Evolutionary conservation across 1,139 yeast genomes (phyloP).

Genomic region (Ashbya aceris): DNA sequence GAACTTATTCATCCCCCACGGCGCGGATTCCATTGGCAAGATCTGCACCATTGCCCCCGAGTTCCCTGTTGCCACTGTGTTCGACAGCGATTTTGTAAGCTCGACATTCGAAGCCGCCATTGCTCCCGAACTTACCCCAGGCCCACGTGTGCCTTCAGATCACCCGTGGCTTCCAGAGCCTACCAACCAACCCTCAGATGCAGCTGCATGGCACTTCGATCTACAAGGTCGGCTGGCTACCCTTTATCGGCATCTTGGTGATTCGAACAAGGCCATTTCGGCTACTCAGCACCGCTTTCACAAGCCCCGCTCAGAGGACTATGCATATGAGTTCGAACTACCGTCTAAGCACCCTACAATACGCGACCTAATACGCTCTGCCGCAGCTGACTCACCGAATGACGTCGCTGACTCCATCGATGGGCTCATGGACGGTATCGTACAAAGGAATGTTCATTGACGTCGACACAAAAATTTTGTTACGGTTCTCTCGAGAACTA

Average conservation of each 20-base stretch:
- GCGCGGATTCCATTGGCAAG: conserved; percentile 44
- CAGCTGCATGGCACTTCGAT: conserved; percentile 1
- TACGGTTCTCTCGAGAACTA: no score
- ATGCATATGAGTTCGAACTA: not conserved
- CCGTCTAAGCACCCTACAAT: not conserved
- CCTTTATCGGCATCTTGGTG: conserved; percentile 6
- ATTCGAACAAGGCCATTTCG: not conserved
- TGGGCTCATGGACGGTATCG: conserved; percentile 4
- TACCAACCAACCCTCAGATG: not conserved
- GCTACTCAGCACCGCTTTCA: conserved; percentile 1
- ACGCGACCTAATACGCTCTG: not conserved
- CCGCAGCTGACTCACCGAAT: not conserved
- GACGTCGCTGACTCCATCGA: not conserved
- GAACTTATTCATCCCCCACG: conserved; percentile 39
- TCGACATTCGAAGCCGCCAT: conserved; percentile 9
- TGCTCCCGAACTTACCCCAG: conserved; percentile 6
- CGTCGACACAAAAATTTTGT: conserved; percentile 4
- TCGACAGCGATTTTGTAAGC: conserved; percentile 8
- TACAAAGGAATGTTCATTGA: conserved; percentile 4
- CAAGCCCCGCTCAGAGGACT: conserved; percentile 3
- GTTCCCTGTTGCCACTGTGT: conserved; percentile 6
- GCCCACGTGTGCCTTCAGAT: not conserved
- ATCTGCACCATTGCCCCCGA: conserved; percentile 37
- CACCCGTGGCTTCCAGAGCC: not conserved
- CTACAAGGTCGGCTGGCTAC: conserved; percentile 7